These are phyloP conservation scores for Eutrema salsugineum DNA, from an alignment of 441 rosid species.

Conservation along the genomic window DNA sequence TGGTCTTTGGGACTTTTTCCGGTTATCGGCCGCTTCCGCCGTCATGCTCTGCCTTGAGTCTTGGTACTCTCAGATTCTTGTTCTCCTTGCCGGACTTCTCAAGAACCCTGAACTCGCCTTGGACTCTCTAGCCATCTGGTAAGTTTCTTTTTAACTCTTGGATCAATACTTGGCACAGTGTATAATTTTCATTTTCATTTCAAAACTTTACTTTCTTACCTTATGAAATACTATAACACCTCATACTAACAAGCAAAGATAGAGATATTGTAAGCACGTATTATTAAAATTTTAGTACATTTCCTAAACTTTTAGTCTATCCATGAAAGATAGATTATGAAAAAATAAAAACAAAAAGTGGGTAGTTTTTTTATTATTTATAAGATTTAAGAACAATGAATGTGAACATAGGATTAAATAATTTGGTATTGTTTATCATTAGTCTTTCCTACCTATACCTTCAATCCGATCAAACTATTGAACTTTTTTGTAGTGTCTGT, in stretches of 20 bases:
- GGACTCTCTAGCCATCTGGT: conserved; percentile 47
- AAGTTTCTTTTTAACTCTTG: too few relatives aligned
- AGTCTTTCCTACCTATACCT: neutral
- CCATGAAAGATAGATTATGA: neutral
- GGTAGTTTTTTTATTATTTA: neutral
- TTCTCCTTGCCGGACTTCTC: conserved; percentile 43
- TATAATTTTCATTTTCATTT: neutral
- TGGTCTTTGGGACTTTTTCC: conserved; percentile 38
- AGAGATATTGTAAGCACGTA: too few relatives aligned
- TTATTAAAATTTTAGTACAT: too few relatives aligned
- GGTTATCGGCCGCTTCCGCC: conserved; percentile 40
- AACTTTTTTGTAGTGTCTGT: neutral
- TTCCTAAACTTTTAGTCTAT: too few relatives aligned
- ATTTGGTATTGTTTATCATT: neutral
- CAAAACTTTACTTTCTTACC: neutral
- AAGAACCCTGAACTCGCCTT: conserved; percentile 39
- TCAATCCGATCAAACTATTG: neutral
- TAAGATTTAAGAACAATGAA: neutral
- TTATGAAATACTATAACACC: neutral
- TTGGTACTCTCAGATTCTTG: conserved; percentile 44
- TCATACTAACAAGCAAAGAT: too few relatives aligned
- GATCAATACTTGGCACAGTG: too few relatives aligned
- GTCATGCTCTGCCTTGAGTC: conserved; percentile 47
- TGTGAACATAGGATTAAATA: neutral
- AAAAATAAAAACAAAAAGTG: neutral